Evolutionary conservation across 345 rosid species (phyloP).

Genomic region (Gossypium longicalyx): DNA sequence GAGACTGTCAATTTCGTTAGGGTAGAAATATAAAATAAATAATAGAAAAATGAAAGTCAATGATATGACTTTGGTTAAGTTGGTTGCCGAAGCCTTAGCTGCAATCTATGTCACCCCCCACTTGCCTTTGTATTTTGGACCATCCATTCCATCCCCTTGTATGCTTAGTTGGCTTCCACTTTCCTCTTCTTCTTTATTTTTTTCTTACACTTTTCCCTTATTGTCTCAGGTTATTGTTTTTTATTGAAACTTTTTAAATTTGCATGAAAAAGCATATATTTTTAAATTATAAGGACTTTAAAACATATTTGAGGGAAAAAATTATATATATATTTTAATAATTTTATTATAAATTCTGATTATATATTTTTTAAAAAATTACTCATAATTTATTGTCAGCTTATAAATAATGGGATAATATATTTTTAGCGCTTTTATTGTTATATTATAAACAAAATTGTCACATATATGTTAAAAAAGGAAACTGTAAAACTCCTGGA

Average conservation of each 20-base stretch:
- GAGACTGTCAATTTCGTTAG: constrained; percentile 3
- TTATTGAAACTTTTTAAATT: no score
- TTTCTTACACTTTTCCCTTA: not conserved
- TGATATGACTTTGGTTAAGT: not conserved
- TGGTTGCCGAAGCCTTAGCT: not conserved
- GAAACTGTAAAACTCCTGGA: not conserved
- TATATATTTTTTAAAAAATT: no score
- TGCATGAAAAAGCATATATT: no score
- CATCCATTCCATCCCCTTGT: not conserved
- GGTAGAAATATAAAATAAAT: not conserved
- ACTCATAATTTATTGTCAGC: accelerated
- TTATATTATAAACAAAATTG: no score
- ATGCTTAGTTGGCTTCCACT: not conserved
- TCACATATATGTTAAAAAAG: no score
- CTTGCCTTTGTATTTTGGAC: not conserved
- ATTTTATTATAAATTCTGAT: no score
- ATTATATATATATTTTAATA: no score
- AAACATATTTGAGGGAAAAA: no score
- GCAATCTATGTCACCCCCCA: not conserved
- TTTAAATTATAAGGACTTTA: no score
- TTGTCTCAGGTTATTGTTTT: not conserved
- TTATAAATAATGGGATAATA: no score
- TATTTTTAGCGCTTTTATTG: no score
- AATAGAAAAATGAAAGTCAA: not conserved
- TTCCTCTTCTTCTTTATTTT: no score